Evolutionary conservation across 2,329 filamentous ascomycete genomes (phyloP), one percentile per base, ranked within the genome.

Genomic region (Zymoseptoria passerinii): DNA sequence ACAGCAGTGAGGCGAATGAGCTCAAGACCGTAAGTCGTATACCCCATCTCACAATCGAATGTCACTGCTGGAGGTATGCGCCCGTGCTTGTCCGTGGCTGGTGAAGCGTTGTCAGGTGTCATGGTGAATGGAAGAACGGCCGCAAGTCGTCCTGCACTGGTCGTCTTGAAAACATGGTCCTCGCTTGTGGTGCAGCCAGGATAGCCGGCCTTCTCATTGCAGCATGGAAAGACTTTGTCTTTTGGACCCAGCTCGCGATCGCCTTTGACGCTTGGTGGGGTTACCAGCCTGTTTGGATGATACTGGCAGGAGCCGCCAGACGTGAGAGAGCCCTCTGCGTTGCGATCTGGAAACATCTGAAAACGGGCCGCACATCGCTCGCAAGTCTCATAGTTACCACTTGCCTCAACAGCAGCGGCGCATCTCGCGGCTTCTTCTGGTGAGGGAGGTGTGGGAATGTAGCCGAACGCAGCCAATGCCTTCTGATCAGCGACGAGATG

Each of bases 21-120:
- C 72, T 99, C 94, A 63, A 97, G 77, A 0, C 95, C 94, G 53
- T 87, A 74, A 0, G 89, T 89, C 0, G 95, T 99, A 70, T 95
- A 97, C 4, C 89, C 90, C 94, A 99, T 99, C 71, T 99, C 94
- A 68, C 94, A 97, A 72, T 99, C 94, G 67, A 99, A 92, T 63
- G 85, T 88, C 9, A 97, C 84, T 2, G 88, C 89, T 44, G 35
- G 35, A 44, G 35, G 16, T 40, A 82, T 82, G 1, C 68, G 62
- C 62, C 66, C 28, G 66, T 66, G 20, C 58, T 61, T 48, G 8
- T 60, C 56, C 53, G 53, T 58, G 10, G 52, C 44, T 1, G 76
- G 78, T 1, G 74, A 67, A 1, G 76, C 71, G 64, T 90, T 91
- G 10, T 79, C 74, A 0, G 92, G 92, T 0, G 94, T 97, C 61